Percentiles rank a stretch among this genome's conserved stretches.
phyloP scores from a whole-genome alignment of 163 green algal species.

The Coccomyxa subellipsoidea region DNA sequence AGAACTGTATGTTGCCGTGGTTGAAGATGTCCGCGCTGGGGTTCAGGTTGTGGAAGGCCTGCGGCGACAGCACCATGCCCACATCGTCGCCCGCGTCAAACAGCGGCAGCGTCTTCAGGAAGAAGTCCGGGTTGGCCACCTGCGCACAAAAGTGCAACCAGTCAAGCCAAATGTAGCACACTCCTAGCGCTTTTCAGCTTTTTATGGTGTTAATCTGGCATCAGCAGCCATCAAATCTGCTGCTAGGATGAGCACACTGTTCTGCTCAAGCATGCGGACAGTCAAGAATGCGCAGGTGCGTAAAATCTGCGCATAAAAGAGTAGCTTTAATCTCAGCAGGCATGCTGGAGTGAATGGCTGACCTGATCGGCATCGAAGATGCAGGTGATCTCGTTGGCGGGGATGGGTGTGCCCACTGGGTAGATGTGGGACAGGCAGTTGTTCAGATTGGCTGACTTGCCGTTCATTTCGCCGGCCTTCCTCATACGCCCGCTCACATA shows the following conservation, averaged over 20 bases:
- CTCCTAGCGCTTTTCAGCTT: too few relatives aligned
- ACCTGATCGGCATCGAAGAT: conserved; percentile 76
- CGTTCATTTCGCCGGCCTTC: conserved; percentile 58
- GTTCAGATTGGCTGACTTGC: conserved; percentile 68
- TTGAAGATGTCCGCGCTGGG: conserved; percentile 65
- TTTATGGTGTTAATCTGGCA: too few relatives aligned
- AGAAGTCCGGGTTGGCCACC: conserved; percentile 79
- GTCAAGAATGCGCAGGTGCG: too few relatives aligned
- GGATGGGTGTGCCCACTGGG: conserved; percentile 45
- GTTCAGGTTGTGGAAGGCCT: conserved; percentile 67
- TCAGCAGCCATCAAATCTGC: too few relatives aligned
- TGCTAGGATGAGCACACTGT: too few relatives aligned
- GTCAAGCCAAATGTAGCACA: too few relatives aligned
- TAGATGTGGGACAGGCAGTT: conserved; percentile 50
- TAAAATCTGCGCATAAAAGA: too few relatives aligned
- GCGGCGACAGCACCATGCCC: conserved; percentile 62
- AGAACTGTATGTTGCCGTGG: conserved; percentile 70
- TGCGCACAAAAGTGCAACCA: conserved; percentile 27
- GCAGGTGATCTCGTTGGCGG: conserved; percentile 57
- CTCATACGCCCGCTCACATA: conserved; percentile 60
- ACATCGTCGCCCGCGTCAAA: conserved; percentile 56
- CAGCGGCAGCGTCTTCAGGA: conserved; percentile 62
- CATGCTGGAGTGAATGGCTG: too few relatives aligned
- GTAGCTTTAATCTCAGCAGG: too few relatives aligned
- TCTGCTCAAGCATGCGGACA: too few relatives aligned